Percentiles rank a stretch among this genome's conserved stretches.
Conservation (phyloP, 441 rosid species). For the Euphorbia celastroides region DNA sequence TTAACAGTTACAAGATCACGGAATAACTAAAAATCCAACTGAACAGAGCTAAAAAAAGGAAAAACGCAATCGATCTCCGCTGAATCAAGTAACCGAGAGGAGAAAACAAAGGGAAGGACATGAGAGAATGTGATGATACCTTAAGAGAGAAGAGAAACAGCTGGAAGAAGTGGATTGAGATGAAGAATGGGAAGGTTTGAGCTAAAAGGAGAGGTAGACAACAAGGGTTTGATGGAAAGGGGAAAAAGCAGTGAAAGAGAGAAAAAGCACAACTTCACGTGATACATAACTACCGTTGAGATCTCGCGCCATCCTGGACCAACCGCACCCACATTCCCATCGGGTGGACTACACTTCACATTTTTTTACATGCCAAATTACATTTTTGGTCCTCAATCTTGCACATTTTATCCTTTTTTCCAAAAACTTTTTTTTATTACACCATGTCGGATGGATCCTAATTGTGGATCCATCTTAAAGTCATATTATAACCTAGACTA, state of each 20-base stretch:
- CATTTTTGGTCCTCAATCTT: too few relatives aligned
- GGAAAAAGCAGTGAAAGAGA: background rate
- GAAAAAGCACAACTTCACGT: background rate
- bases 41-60: background rate
- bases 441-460: too few relatives aligned
- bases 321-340: too few relatives aligned
- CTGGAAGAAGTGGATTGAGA: background rate
- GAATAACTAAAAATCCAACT: background rate
- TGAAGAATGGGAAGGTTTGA: background rate
- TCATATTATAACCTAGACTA: too few relatives aligned
- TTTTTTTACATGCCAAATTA: too few relatives aligned
- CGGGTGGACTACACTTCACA: too few relatives aligned
- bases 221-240: conserved; percentile 7
- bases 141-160: conserved; percentile 5
- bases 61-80: background rate
- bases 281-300: too few relatives aligned
- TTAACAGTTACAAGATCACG: background rate
- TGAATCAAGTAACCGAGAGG: background rate
- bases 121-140: conserved; percentile 1
- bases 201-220: too few relatives aligned
- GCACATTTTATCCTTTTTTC: too few relatives aligned
- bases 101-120: background rate
- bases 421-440: too few relatives aligned
- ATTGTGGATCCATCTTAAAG: too few relatives aligned
- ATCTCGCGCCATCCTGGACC: too few relatives aligned